phyloP scores from a whole-genome alignment of 352 stramenopile species.

The Halophytophthora batemanensis region DNA sequence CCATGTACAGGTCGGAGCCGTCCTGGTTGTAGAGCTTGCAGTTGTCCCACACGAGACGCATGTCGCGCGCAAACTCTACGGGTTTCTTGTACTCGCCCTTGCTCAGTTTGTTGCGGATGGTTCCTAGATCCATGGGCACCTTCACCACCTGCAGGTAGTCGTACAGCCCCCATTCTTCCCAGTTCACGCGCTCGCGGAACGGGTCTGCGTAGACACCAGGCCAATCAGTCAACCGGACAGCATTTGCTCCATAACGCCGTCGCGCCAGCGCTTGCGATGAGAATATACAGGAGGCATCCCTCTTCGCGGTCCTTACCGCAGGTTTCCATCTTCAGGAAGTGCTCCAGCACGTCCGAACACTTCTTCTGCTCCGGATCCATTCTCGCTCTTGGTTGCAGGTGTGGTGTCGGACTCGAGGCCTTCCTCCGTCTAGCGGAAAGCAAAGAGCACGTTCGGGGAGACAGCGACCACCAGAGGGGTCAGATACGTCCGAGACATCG shows the following conservation, averaged over 20 bases:
- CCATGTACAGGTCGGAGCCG: constrained; percentile 82
- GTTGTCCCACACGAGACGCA: constrained; percentile 86
- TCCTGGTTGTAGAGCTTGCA: constrained; percentile 89
- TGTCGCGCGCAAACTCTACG: constrained; percentile 77
- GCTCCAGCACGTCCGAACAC: constrained; percentile 73
- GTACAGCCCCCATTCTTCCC: constrained; percentile 87
- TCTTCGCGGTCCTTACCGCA: constrained; percentile 37
- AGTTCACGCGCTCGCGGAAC: constrained; percentile 87
- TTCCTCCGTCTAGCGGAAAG: too few species aligned
- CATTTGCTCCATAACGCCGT: background rate
- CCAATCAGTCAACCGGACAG: constrained; percentile 1
- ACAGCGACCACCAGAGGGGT: too few species aligned
- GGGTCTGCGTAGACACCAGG: constrained; percentile 41
- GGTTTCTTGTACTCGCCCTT: constrained; percentile 87
- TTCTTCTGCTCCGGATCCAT: constrained; percentile 84
- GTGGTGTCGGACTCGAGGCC: background rate
- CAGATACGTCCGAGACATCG: too few species aligned
- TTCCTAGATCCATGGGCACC: constrained; percentile 90
- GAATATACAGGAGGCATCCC: background rate
- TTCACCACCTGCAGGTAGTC: constrained; percentile 92
- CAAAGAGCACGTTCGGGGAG: too few species aligned
- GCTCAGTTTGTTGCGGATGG: constrained; percentile 71
- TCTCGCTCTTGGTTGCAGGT: background rate
- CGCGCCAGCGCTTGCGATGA: background rate
- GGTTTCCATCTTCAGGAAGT: constrained; percentile 79